These are phyloP conservation scores for Kuraishia capsulata DNA, from an alignment of 805 yeast genomes.

Conservation along the genomic window DNA sequence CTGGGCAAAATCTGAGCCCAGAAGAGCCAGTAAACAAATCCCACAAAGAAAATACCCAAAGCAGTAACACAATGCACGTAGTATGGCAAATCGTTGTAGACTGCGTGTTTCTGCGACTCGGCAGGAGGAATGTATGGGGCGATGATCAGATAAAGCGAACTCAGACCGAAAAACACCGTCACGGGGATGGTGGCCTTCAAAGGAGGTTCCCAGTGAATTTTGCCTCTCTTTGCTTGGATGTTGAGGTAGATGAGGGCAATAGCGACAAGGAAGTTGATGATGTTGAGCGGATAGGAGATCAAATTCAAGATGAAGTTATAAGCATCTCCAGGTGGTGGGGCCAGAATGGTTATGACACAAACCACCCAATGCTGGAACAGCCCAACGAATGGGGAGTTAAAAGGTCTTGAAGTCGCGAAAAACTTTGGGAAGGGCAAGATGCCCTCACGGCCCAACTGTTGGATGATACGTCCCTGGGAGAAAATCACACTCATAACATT, in stretches of 20 bases:
- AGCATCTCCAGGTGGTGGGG: constrained; percentile 85
- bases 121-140: constrained; percentile 78
- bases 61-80: constrained; percentile 64
- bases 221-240: constrained; percentile 35
- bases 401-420: constrained; percentile 65
- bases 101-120: constrained; percentile 41
- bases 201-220: constrained; percentile 59
- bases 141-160: constrained; percentile 58
- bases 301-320: constrained; percentile 73
- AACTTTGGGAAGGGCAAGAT: constrained; percentile 64
- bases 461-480: constrained; percentile 75
- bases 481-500: constrained; percentile 75
- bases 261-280: constrained; percentile 60
- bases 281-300: constrained; percentile 74
- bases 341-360: constrained; percentile 64
- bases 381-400: constrained; percentile 67
- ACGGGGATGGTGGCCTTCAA: constrained; percentile 59
- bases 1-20: constrained; percentile 55
- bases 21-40: constrained; percentile 56
- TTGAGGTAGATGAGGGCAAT: constrained; percentile 38
- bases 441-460: constrained; percentile 78
- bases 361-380: constrained; percentile 70
- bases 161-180: constrained; percentile 50
- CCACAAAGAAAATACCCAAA: constrained; percentile 63
- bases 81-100: constrained; percentile 65